phyloP scores from a whole-genome alignment of 2,329 filamentous ascomycete species.

The Pyrenochaeta sp. region DNA sequence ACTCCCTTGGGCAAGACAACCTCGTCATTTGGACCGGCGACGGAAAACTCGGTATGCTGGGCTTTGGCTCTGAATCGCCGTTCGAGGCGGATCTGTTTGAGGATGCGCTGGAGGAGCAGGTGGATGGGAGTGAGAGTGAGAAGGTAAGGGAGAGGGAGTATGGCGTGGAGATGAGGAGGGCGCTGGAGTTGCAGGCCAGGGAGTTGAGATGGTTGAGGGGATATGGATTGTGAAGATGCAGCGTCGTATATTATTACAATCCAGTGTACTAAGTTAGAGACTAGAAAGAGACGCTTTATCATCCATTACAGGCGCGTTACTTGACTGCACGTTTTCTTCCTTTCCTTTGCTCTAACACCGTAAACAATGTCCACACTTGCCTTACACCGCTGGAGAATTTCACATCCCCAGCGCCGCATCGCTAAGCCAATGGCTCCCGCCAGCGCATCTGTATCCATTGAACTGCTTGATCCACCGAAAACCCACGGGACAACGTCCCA shows the following conservation, averaged over 20 bases:
- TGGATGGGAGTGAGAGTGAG: conserved; percentile 34
- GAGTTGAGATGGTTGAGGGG: conserved; percentile 78
- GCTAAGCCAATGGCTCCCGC: conserved; percentile 65
- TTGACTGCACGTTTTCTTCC: too few relatives aligned
- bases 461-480: conserved; percentile 69
- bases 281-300: too few relatives aligned
- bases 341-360: neutral
- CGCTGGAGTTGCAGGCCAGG: conserved; percentile 79
- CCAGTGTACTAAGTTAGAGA: too few relatives aligned
- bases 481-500: conserved; percentile 65
- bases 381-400: neutral
- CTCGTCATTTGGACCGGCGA: conserved; percentile 90
- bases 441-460: conserved; percentile 69
- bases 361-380: too few relatives aligned
- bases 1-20: conserved; percentile 62
- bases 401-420: conserved; percentile 40
- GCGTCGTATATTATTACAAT: too few relatives aligned
- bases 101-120: conserved; percentile 48
- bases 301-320: too few relatives aligned
- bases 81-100: conserved; percentile 43
- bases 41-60: conserved; percentile 74
- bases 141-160: conserved; percentile 69
- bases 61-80: conserved; percentile 50
- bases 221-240: conserved; percentile 64
- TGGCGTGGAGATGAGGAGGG: conserved; percentile 74